Evolutionary conservation across 495 filamentous ascomycete genomes (phyloP).

Genomic region (Lophiotrema nucula): DNA sequence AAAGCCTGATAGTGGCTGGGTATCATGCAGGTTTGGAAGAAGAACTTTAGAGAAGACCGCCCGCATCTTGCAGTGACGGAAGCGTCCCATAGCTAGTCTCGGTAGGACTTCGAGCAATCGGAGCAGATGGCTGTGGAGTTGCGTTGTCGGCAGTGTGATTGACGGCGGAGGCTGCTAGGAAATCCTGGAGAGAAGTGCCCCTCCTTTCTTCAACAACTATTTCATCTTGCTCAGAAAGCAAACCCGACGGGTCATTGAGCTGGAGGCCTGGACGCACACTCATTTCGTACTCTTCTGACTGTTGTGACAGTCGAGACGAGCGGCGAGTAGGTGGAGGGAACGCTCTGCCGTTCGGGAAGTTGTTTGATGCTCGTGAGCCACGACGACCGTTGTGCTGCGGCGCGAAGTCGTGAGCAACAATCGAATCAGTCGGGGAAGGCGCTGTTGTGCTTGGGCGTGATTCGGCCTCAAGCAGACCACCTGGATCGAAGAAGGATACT

Average conservation of each 20-base stretch:
- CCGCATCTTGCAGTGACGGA: conserved; percentile 27
- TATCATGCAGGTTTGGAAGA: conserved; percentile 26
- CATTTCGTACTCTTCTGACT: conserved; percentile 27
- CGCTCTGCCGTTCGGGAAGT: conserved; percentile 16
- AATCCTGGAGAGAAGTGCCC: not conserved
- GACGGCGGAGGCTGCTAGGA: not conserved
- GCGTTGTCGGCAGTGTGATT: not conserved
- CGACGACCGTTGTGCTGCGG: conserved; percentile 24
- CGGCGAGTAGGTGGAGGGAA: conserved; percentile 18
- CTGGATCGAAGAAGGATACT: conserved; percentile 43
- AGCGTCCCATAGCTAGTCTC: conserved; percentile 1
- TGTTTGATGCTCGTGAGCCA: conserved; percentile 34
- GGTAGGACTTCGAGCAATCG: not conserved
- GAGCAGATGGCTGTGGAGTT: not conserved
- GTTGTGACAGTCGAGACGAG: conserved; percentile 25
- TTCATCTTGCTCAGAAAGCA: conserved; percentile 21
- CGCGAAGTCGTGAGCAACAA: conserved; percentile 45
- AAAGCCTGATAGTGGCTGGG: conserved; percentile 3
- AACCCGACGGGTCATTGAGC: conserved; percentile 30
- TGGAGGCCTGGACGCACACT: conserved; percentile 11
- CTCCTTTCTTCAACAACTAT: not conserved
- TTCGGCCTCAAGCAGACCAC: conserved; percentile 39
- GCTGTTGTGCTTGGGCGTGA: conserved; percentile 2
- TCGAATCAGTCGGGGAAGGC: conserved; percentile 42
- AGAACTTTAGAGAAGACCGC: conserved; percentile 24